A percentile compares a stretch with the other conserved stretches of the same genome.
Conservation (phyloP, 331 rosid species). For the Erythrophleum ivorense region DNA sequence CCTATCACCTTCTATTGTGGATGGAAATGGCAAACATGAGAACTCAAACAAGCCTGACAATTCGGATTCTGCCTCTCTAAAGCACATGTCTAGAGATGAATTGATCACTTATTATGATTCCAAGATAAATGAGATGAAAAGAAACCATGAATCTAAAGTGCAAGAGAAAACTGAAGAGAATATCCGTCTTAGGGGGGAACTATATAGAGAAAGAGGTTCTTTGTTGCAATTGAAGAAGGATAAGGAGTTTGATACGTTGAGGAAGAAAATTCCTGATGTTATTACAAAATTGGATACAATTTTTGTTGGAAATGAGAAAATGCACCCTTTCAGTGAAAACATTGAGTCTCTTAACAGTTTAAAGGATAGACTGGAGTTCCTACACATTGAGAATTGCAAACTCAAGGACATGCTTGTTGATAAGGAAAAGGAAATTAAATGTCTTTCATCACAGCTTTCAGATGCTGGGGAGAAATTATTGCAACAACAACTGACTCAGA, state of each 20-base stretch:
- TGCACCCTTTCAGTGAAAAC: constrained; percentile 45
- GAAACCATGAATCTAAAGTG: constrained; percentile 82
- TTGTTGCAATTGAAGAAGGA: constrained; percentile 65
- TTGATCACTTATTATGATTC: constrained; percentile 50
- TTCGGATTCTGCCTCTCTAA: constrained; percentile 54
- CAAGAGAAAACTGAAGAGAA: constrained; percentile 68
- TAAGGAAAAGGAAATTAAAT: constrained; percentile 58
- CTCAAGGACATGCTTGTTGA: constrained; percentile 62
- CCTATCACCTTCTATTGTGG: constrained; percentile 44
- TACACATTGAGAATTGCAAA: constrained; percentile 60
- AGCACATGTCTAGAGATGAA: constrained; percentile 57
- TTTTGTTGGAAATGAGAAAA: constrained; percentile 60
- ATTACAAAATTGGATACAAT: constrained; percentile 70
- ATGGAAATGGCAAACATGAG: constrained; percentile 74
- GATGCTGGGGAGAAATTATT: constrained; percentile 54
- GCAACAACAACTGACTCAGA: constrained; percentile 52
- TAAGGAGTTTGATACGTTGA: constrained; percentile 74
- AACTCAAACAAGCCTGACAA: constrained; percentile 50
- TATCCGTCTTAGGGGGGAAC: constrained; percentile 62
- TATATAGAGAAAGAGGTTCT: constrained; percentile 58
- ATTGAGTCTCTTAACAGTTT: constrained; percentile 60
- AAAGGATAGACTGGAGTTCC: constrained; percentile 65
- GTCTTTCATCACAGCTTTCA: constrained; percentile 64
- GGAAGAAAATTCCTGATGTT: constrained; percentile 66
- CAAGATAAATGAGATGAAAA: constrained; percentile 73